Conservation (phyloP, 306 rosid species). For the Quercus dentata region DNA sequence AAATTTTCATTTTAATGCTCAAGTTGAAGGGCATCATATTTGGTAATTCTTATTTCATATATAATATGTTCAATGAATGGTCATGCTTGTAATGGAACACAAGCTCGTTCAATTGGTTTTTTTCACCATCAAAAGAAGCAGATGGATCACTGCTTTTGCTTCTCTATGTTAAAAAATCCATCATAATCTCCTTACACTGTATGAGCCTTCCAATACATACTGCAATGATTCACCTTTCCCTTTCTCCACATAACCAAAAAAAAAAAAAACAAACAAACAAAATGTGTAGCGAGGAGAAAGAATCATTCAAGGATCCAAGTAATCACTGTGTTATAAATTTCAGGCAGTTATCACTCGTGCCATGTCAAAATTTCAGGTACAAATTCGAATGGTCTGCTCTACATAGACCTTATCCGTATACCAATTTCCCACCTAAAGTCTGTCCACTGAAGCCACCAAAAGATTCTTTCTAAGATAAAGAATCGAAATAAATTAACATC, state of each 20-base stretch:
- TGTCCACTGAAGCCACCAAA: conserved; percentile 36
- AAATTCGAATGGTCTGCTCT: conserved; percentile 30
- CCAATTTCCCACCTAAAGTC: conserved; percentile 19
- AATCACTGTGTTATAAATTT: conserved; percentile 22
- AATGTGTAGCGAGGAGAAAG: neutral
- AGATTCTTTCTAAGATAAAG: conserved; percentile 42
- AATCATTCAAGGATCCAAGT: conserved; percentile 17
- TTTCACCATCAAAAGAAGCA: too few relatives aligned
- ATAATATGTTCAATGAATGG: too few relatives aligned
- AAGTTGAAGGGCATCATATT: too few relatives aligned
- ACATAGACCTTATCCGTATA: conserved; percentile 24
- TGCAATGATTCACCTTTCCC: neutral
- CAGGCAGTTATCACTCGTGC: conserved; percentile 15
- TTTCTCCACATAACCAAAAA: neutral
- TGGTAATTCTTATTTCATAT: too few relatives aligned
- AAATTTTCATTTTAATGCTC: too few relatives aligned
- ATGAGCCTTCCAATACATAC: too few relatives aligned
- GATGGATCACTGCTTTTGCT: too few relatives aligned
- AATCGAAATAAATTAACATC: conserved; percentile 27
- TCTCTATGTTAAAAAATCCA: too few relatives aligned
- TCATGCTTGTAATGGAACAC: too few relatives aligned
- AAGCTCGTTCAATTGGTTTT: too few relatives aligned
- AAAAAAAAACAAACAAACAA: neutral
- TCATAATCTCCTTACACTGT: too few relatives aligned
- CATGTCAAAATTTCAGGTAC: conserved; percentile 35